A percentile compares a stretch with the other conserved stretches of the same genome.
phyloP scores from a whole-genome alignment of 179 eudicot species.

The Silene coronaria region DNA sequence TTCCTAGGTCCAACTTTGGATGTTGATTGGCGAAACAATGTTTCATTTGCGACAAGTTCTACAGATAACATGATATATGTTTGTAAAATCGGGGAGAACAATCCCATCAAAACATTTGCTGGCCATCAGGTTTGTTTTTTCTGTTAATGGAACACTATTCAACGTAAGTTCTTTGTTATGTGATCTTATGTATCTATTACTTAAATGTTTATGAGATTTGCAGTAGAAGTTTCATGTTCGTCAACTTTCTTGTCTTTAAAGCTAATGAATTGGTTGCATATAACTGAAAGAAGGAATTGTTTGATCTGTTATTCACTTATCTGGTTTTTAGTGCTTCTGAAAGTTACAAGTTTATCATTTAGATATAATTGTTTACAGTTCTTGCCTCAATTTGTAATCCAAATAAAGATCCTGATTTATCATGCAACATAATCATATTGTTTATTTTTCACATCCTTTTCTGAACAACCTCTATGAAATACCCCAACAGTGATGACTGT shows the following conservation, averaged over 20 bases:
- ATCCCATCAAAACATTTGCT: constrained; percentile 60
- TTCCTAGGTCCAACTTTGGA: constrained; percentile 81
- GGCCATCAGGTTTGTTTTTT: constrained; percentile 76
- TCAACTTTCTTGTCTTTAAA: neutral
- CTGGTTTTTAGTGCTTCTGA: neutral
- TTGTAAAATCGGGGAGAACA: constrained; percentile 74
- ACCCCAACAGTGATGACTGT: neutral
- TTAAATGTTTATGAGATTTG: neutral
- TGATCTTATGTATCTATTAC: neutral
- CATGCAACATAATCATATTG: neutral
- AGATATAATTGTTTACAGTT: neutral
- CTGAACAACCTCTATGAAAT: neutral
- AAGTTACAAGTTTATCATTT: neutral
- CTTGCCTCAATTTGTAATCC: neutral
- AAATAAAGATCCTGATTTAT: neutral
- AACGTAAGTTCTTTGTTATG: neutral
- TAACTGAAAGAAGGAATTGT: neutral
- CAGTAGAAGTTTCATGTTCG: neutral
- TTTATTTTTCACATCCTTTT: neutral
- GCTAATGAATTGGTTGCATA: neutral
- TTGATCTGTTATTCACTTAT: neutral
- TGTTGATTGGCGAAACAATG: constrained; percentile 92
- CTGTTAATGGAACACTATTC: neutral
- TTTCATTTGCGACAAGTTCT: constrained; percentile 89
- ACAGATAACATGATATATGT: constrained; percentile 88